Base-by-base conservation (phyloP, 208 protist genomes). In the Balamuthia mandrillaris region DNA sequence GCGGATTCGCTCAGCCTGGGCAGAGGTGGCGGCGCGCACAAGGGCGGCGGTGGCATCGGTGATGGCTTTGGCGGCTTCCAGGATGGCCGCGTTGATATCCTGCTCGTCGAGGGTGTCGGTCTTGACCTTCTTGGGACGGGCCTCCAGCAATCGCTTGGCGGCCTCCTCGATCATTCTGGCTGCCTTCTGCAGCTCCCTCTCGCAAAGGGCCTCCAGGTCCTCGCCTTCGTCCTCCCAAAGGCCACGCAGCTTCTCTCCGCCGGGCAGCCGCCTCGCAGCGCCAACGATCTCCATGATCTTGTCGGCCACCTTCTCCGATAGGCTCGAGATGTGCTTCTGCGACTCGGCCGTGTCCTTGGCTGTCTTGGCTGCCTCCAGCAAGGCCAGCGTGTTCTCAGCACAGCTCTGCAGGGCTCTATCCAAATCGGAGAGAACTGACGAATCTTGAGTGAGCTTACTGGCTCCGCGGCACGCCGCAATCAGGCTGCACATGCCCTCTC, bases 81-180 rank as follows among this genome's bases (percentile, higher is more conserved):
- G 75, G 39, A 83, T 83, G 41, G 65, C 65, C 18, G 70, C 42
- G 75, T 83, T 66, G 52, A 83, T 83, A 52, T 81, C 74, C 74
- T 81, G 37, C 54, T 81, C 74, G 74, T 81, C 49, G 52, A 81
- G 54, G 51, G 58, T 31, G 52, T 83, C 52, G 75, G 56, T 3
- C 56, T 83, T 65, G 52, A 66, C 52, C 39, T 66, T 65, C 24
- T 56, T 18, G 24, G 75, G 75, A 21, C 52, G 75, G 27, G 75
- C 75, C 52, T 83, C 52, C 41, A 83, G 52, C 72, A 83, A 56
- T 2, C 52, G 51, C 52, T 66, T 83, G 56, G 75, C 75, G 41
- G 75, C 75, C 31, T 83, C 75, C 27, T 83, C 75, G 56, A 83
- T 83, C 52, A 83, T 83, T 56, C 66, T 83, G 75, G 75, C 75